phyloP scores from a whole-genome alignment of 371 early-diverging fungal species.

The Mucor piriformis region DNA sequence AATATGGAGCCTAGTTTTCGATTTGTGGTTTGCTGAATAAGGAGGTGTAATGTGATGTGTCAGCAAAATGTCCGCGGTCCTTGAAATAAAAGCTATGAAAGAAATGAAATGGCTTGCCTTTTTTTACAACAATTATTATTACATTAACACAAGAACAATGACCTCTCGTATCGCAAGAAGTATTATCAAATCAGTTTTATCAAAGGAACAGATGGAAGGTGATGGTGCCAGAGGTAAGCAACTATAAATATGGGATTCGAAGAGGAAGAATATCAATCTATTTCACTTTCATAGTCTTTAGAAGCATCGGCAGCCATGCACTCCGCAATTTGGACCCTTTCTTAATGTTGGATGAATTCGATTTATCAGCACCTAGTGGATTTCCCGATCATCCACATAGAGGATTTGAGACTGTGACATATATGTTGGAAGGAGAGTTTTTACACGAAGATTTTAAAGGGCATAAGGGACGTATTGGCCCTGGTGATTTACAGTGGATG shows the following conservation, averaged over 20 bases:
- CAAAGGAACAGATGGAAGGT: slow-evolving; percentile 20
- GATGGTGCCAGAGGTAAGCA: slow-evolving; percentile 18
- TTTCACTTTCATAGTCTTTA: slow-evolving; percentile 50
- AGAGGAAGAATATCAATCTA: background rate
- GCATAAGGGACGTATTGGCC: slow-evolving; percentile 69
- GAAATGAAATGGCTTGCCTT: too few species aligned
- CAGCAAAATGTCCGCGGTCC: too few species aligned
- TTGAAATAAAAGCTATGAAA: too few species aligned
- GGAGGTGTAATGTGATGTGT: too few species aligned
- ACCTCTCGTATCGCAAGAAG: slow-evolving; percentile 19
- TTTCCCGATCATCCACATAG: slow-evolving; percentile 65
- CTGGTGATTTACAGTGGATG: slow-evolving; percentile 81
- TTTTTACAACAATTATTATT: too few species aligned
- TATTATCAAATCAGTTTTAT: slow-evolving; percentile 10
- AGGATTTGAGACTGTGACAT: slow-evolving; percentile 83
- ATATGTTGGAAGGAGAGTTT: slow-evolving; percentile 72
- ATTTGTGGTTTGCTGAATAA: too few species aligned
- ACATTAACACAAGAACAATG: too few species aligned
- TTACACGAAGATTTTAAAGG: slow-evolving; percentile 83
- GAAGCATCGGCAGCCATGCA: slow-evolving; percentile 69
- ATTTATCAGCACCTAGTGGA: slow-evolving; percentile 54
- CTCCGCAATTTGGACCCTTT: slow-evolving; percentile 84
- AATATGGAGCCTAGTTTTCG: too few species aligned
- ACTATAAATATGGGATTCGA: background rate
- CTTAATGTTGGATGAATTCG: slow-evolving; percentile 81